Evolutionary conservation across 495 filamentous ascomycete species (phyloP), one percentile per base, ranked within the genome.

Genomic region (Aspergillus mulundensis): DNA sequence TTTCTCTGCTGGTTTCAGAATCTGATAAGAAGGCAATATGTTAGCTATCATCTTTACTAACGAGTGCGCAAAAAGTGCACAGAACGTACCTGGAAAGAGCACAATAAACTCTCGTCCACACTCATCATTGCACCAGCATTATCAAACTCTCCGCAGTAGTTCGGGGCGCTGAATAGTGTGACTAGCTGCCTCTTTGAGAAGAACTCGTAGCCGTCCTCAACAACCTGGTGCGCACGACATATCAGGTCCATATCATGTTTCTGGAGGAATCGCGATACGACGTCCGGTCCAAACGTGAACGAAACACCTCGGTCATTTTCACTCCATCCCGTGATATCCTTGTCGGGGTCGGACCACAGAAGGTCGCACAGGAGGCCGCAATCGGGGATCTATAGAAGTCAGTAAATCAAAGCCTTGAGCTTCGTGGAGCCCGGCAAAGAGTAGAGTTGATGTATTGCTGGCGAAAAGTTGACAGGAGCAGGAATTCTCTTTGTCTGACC

Each of bases 111-210:
- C 78, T 97, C 94, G 70, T 97, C 95, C n/a, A 98, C 94, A 69
- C 94, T 97, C 94, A 98, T 97, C 95, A 98, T 97, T 40, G 94
- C 94, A 67, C 94, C 94, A 38, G 94, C 94, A 73, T 98, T 98
- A 80, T 98, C 94, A 70, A 98, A 98, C 74, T 98, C 94, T 69
- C 94, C 94, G 70, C 94, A 98, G 78, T 98, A 98, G 77, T 98
- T 98, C 53, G 94, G 94, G 36, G 94, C 94, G 65, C 91, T 96
- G 78, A 98, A 98, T 53, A 98, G 83, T 43, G 94, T 98, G 56
- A 98, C 94, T 54, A 98, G 80, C 69, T 98, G 94, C 57, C 94
- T 82, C 80, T 98, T 98, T 20, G 92, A 96, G 83, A 98, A 98
- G 79, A 98, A 98, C 67, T 98, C 94, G 76, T 98, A 98, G 42